Base-by-base conservation (phyloP, 805 yeast species). In the Kurtzmaniella cleridarum region DNA sequence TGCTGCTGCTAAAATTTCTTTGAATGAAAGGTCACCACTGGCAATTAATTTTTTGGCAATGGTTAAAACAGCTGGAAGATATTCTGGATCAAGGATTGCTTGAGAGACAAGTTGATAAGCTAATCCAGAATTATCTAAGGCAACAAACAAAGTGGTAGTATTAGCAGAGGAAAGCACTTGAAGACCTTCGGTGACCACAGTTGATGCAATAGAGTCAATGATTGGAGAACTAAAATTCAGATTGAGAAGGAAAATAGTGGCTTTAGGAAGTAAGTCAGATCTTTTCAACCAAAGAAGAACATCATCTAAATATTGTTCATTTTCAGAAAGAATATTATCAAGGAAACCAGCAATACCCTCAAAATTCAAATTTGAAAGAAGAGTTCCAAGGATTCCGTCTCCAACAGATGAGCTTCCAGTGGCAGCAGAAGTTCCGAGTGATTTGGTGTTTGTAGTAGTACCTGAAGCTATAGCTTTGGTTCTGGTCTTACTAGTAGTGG, bases 341-440 rank as follows among this genome's bases (percentile, higher is more conserved):
- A 54, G 49, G 46, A 45, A 48, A 3, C 66, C 66, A 10, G 66
- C 63, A 41, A 57, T 52, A 11, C 47, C 43, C 37, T 59, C 61
- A 30, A 46, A 47, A 38, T 53, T 40, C 28, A 51, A 41, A 16
- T 35, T 31, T 6, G 38, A 34, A 14, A 50, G 30, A 17, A 51
- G 27, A 24, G 50, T 29, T 12, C 30, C 41, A 40, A 51, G 47
- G 33, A 52, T 42, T 8, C 49, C 54, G 20, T 45, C 49, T 2
- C 46, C 39, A 26, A 57, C 41, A 20, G 40, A 31, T 3, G 33
- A 23, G 31, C 29, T n/a, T 12, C 36, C 14, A 24, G 27, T n/a
- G 3, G 36, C 16, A 10, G 36, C 24, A 9, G 28, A 13, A n/a
- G 30, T 24, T 8, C 28, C 28, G 17, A 32, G 27, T 16, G 35